These are phyloP conservation scores for Halophytophthora batemanensis DNA, from an alignment of 352 stramenopile species.

Conservation along the genomic window DNA sequence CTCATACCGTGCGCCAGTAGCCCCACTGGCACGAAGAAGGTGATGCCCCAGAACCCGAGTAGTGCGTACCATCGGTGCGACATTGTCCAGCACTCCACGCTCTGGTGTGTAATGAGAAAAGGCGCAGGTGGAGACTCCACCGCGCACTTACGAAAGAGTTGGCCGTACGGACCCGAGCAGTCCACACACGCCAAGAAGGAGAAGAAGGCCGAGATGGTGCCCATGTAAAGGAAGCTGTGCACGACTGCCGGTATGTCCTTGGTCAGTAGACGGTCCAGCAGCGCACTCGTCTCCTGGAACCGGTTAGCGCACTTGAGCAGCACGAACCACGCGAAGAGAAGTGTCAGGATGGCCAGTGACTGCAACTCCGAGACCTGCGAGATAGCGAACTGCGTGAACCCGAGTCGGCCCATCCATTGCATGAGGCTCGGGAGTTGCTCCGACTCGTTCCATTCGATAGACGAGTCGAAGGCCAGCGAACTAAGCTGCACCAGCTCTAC, in stretches of 20 bases:
- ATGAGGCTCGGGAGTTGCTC: constrained; percentile 46
- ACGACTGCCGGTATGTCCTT: constrained; percentile 53
- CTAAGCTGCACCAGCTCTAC: constrained; percentile 64
- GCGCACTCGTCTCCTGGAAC: constrained; percentile 52
- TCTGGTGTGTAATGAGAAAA: constrained; percentile 42
- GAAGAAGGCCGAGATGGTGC: constrained; percentile 58
- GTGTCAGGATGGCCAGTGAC: constrained; percentile 27
- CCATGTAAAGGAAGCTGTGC: constrained; percentile 57
- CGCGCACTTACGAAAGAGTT: constrained; percentile 2
- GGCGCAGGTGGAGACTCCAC: constrained; percentile 7
- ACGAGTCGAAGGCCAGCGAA: constrained; percentile 49
- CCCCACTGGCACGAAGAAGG: constrained; percentile 58
- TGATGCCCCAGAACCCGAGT: constrained; percentile 52
- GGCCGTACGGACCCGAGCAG: constrained; percentile 17
- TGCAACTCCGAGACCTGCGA: constrained; percentile 9
- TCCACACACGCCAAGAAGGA: constrained; percentile 51
- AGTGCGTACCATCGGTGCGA: constrained; percentile 42
- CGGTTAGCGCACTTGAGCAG: constrained; percentile 70
- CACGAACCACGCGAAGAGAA: constrained; percentile 41
- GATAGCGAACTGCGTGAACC: constrained; percentile 17
- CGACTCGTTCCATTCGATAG: constrained; percentile 47
- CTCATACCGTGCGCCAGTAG: constrained; percentile 59
- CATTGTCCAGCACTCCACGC: constrained; percentile 40
- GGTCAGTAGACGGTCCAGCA: constrained; percentile 49
- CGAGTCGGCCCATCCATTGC: constrained; percentile 31